Percentiles rank a stretch among this genome's conserved stretches.
Conservation (phyloP, 2,329 filamentous ascomycete species). For the Zasmidium cellare region DNA sequence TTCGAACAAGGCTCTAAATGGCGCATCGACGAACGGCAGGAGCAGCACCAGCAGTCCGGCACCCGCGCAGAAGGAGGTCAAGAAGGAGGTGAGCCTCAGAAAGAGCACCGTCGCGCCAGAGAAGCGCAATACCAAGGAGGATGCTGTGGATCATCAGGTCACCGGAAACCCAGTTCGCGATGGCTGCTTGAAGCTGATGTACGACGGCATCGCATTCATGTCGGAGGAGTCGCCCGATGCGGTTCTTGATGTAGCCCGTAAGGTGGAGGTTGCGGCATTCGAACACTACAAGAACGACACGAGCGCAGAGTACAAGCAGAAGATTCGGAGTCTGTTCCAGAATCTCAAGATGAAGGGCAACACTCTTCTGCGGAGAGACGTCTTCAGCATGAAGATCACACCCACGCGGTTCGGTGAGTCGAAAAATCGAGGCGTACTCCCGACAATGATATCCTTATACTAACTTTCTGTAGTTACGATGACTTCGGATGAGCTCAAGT, state of each 20-base stretch:
- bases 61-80: conserved; percentile 45
- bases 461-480: conserved; percentile 62
- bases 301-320: conserved; percentile 73
- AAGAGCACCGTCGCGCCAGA: conserved; percentile 62
- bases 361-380: conserved; percentile 69
- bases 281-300: conserved; percentile 68
- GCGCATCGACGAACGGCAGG: conserved; percentile 29
- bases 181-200: conserved; percentile 85
- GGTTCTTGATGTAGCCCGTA: conserved; percentile 66
- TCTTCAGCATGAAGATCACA: conserved; percentile 72
- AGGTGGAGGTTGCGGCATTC: conserved; percentile 77
- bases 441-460: not conserved
- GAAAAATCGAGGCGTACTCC: too few relatives aligned
- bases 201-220: conserved; percentile 83
- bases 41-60: conserved; percentile 41
- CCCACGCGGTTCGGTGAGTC: conserved; percentile 61
- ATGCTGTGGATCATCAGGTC: conserved; percentile 74
- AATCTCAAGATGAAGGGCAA: conserved; percentile 95
- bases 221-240: conserved; percentile 61
- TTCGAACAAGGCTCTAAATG: conserved; percentile 35
- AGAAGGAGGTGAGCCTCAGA: conserved; percentile 40
- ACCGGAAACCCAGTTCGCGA: conserved; percentile 75
- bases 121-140: conserved; percentile 79
- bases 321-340: conserved; percentile 88
- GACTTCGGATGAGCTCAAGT: conserved; percentile 89